Evolutionary conservation across 768 basidiomycete genomes (phyloP).

Genomic region (Dioszegia hungarica): DNA sequence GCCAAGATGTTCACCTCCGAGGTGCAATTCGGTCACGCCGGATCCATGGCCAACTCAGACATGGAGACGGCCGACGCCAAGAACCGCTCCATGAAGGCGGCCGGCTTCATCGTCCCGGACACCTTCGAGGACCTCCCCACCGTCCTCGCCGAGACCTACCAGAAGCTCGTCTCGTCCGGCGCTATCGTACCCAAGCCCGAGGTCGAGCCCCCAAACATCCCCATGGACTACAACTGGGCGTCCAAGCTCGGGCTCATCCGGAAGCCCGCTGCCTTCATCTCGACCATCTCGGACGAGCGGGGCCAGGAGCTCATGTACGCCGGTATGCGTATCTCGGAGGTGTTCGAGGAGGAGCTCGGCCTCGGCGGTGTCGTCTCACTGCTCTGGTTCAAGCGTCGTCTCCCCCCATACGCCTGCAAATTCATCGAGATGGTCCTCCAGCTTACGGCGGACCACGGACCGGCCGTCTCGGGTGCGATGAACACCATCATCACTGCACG

Average conservation of each 20-base stretch:
- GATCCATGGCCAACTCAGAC: constrained; percentile 95
- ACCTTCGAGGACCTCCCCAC: constrained; percentile 94
- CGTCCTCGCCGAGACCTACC: constrained; percentile 78
- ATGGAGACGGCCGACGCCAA: constrained; percentile 97
- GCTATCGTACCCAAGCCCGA: constrained; percentile 67
- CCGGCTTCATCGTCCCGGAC: constrained; percentile 92
- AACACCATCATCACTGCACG: constrained; percentile 98
- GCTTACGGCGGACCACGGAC: constrained; percentile 97
- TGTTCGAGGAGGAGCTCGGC: constrained; percentile 94
- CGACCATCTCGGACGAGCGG: constrained; percentile 98
- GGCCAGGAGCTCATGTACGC: constrained; percentile 97
- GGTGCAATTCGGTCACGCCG: constrained; percentile 99
- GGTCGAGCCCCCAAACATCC: constrained; percentile 87
- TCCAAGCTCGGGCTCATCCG: constrained; percentile 97
- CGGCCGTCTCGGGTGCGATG: constrained; percentile 97
- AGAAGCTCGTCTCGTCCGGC: constrained; percentile 67
- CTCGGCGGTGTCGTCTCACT: constrained; percentile 93
- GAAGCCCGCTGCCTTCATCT: constrained; percentile 95
- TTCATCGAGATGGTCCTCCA: constrained; percentile 99
- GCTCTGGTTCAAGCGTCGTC: constrained; percentile 94
- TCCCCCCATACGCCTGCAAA: constrained; percentile 90
- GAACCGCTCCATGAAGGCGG: constrained; percentile 89
- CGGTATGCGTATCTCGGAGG: constrained; percentile 97
- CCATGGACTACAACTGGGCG: constrained; percentile 99
- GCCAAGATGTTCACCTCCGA: constrained; percentile 99